phyloP scores from a whole-genome alignment of 306 rosid species.

The Fragaria ananassa region DNA sequence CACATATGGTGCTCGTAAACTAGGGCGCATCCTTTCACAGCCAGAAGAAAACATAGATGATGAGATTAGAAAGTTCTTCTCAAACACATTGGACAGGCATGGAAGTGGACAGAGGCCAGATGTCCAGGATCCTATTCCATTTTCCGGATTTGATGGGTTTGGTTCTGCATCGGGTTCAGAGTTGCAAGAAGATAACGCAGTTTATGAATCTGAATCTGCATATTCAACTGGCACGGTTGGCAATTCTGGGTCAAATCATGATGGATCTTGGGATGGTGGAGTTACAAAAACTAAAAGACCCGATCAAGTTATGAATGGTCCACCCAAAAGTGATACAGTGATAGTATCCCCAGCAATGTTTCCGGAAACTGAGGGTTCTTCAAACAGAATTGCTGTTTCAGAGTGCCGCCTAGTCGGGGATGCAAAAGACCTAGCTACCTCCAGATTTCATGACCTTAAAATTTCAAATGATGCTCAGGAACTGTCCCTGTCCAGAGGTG shows the following conservation, averaged over 20 bases:
- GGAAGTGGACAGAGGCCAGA: slow-evolving; percentile 52
- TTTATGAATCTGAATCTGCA: slow-evolving; percentile 19
- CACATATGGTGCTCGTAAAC: slow-evolving; percentile 54
- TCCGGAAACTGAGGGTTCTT: slow-evolving; percentile 12
- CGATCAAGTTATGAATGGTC: slow-evolving; percentile 21
- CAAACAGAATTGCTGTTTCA: slow-evolving; percentile 29
- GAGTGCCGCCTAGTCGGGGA: slow-evolving; percentile 38
- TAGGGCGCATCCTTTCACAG: slow-evolving; percentile 39
- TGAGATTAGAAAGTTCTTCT: slow-evolving; percentile 40
- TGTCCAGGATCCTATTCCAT: slow-evolving; percentile 35
- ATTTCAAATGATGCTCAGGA: slow-evolving; percentile 33
- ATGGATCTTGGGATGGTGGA: slow-evolving; percentile 23
- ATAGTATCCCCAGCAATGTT: slow-evolving; percentile 13
- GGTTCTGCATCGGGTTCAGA: slow-evolving; percentile 19
- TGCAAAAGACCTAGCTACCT: slow-evolving; percentile 44
- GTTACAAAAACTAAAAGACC: slow-evolving; percentile 14
- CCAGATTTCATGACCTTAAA: slow-evolving; percentile 30
- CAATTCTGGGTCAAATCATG: slow-evolving; percentile 18
- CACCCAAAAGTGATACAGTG: slow-evolving; percentile 10
- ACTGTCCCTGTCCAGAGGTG: slow-evolving; percentile 17
- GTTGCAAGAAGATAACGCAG: slow-evolving; percentile 28
- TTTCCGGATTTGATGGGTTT: slow-evolving; percentile 24
- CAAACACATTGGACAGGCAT: slow-evolving; percentile 56
- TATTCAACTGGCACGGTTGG: slow-evolving; percentile 14
- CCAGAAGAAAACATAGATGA: slow-evolving; percentile 35